Base-by-base conservation (phyloP, 2,329 filamentous ascomycete species). In the Huntiella bhutanensis region DNA sequence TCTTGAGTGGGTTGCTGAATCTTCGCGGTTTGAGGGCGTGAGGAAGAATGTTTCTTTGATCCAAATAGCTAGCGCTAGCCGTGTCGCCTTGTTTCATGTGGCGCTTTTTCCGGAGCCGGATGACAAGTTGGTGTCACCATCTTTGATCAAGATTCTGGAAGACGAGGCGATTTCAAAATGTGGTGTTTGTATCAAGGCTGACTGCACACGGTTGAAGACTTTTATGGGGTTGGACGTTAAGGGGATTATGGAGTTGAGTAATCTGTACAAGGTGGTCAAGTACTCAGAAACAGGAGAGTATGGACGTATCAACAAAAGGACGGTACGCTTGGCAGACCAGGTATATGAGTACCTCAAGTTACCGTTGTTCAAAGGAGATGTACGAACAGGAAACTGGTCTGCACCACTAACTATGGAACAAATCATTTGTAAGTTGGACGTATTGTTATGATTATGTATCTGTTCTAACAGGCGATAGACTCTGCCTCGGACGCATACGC, bases 401-500 rank as follows among this genome's bases (percentile, higher is more conserved):
- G 62, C 65, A 49, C 56, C 64, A 1, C 62, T 95, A 33, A 68
- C 64, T 15, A 63, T 69, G 52, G 59, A 71, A 7, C 87, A 95
- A 57, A 70, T 83, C 13, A 60, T 71, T 43, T 86, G 68, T 88
- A 70, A 66, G 80, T 64, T 38, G 17, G 36, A 13, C 7, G 4
- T 38, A 17, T 40, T 11, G 5, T 46, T 52, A 4, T 22, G 15
- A n/a, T 12, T 28, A 10, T 5, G 13, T 10, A 8, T 33, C 4
- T 13, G 22, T 41, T 28, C 22, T 46, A 37, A 35, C 36, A n/a
- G 4, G 13, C n/a, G 16, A 16, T 42, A 82, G 78, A 87, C 59
- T 77, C 83, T 7, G 85, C 84, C 10, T 78, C 82, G 1, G 85
- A 93, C 58, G 80, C 84, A 0, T 95, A 94, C 57, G 85, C 82